Evolutionary conservation across 2,329 filamentous ascomycete genomes (phyloP).

Genomic region (Lachnellula suecica): DNA sequence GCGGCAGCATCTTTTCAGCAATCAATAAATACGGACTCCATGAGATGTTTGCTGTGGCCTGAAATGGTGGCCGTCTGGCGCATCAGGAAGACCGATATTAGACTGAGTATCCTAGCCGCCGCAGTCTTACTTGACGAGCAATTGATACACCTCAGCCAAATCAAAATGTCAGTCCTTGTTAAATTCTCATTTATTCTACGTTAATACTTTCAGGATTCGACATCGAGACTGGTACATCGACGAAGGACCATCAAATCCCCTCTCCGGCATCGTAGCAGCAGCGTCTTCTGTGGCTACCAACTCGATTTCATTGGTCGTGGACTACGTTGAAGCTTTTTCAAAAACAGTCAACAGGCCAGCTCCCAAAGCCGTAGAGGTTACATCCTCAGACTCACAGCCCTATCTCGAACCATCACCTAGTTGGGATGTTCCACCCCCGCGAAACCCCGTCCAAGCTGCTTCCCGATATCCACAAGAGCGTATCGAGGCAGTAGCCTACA

Average conservation of each 20-base stretch:
- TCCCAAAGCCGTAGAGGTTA: not conserved
- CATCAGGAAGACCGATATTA: conserved; percentile 47
- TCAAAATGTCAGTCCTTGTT: conserved; percentile 21
- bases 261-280: conserved; percentile 16
- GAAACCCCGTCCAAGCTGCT: conserved; percentile 17
- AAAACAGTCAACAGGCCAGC: conserved; percentile 11
- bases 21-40: conserved; percentile 58
- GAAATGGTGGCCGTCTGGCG: conserved; percentile 52
- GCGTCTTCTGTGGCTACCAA: conserved; percentile 18
- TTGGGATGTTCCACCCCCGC: conserved; percentile 8
- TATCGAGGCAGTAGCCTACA: conserved; percentile 21
- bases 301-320: conserved; percentile 4
- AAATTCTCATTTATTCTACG: not conserved
- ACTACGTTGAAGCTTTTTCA: conserved; percentile 17
- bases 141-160: conserved; percentile 10
- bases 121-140: conserved; percentile 58
- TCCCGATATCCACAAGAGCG: conserved; percentile 14
- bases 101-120: conserved; percentile 62
- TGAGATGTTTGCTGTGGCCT: conserved; percentile 53
- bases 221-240: conserved; percentile 29
- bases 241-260: conserved; percentile 23
- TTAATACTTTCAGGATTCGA: conserved; percentile 10
- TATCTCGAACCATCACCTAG: conserved; percentile 5
- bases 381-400: not conserved
- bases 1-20: conserved; percentile 53